Percentiles rank a stretch among this genome's conserved stretches.
Evolutionary conservation across 129 eudicot species (phyloP).

Genomic region (Flaveria brownii): DNA sequence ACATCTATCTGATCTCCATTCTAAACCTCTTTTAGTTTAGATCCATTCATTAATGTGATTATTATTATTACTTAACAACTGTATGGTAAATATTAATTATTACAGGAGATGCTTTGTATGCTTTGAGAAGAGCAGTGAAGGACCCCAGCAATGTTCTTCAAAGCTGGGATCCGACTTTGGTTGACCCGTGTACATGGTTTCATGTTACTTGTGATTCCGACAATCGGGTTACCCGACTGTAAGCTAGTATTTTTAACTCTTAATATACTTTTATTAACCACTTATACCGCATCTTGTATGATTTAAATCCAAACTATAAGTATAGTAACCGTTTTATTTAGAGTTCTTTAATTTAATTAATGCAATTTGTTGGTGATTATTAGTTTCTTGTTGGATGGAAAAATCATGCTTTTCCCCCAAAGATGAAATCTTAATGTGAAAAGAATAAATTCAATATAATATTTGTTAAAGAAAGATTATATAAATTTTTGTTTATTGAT

Average conservation of each 20-base stretch:
- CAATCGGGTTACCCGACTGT: slow-evolving; percentile 61
- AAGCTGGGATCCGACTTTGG: slow-evolving; percentile 69
- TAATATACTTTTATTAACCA: too few species aligned
- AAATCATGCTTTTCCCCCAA: background rate
- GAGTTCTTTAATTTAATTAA: too few species aligned
- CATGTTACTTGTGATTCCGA: slow-evolving; percentile 62
- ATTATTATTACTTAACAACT: background rate
- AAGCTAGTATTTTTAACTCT: background rate
- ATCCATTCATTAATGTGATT: background rate
- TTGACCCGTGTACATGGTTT: slow-evolving; percentile 72
- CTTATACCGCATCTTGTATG: too few species aligned
- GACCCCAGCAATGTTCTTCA: slow-evolving; percentile 47
- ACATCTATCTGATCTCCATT: background rate
- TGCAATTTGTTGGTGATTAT: too few species aligned
- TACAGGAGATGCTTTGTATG: slow-evolving; percentile 62
- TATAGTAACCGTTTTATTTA: too few species aligned
- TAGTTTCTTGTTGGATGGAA: background rate
- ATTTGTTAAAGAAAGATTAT: background rate
- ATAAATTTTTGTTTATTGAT: background rate
- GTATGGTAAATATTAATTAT: background rate
- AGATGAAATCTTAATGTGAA: background rate
- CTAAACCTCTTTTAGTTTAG: background rate
- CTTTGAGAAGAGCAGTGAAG: slow-evolving; percentile 42
- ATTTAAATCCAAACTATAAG: too few species aligned
- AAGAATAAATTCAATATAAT: background rate